Conservation (phyloP, 75 land plant species). For the Ceratopteris richardii region DNA sequence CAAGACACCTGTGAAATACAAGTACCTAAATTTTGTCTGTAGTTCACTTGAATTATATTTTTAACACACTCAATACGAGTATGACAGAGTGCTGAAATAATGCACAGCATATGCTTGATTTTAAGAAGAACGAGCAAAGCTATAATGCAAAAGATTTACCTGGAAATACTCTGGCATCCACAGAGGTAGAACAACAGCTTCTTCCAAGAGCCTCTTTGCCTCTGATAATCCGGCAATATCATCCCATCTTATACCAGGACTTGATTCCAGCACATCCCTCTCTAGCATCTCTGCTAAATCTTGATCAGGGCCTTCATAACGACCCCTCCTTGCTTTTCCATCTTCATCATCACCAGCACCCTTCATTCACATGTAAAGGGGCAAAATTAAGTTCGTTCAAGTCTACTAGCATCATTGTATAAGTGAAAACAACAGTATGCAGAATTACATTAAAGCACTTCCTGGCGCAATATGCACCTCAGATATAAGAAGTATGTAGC, state of each 20-base stretch:
- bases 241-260: conserved; percentile 96
- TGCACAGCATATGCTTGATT: too few relatives aligned
- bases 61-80: too few relatives aligned
- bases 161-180: conserved; percentile 99
- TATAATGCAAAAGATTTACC: conserved; percentile 39
- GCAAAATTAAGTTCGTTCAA: too few relatives aligned
- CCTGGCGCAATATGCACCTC: too few relatives aligned
- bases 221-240: conserved; percentile 93
- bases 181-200: conserved; percentile 94
- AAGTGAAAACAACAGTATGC: neutral
- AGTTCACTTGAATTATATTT: too few relatives aligned
- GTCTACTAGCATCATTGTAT: too few relatives aligned
- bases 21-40: too few relatives aligned
- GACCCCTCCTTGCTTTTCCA: conserved; percentile 53
- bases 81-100: too few relatives aligned
- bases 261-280: conserved; percentile 89
- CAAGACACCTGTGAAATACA: too few relatives aligned
- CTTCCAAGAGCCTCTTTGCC: conserved; percentile 91
- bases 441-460: neutral
- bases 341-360: conserved; percentile 71
- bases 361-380: conserved; percentile 29
- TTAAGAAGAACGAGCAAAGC: too few relatives aligned
- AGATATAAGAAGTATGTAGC: too few relatives aligned
- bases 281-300: conserved; percentile 98
- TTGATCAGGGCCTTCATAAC: conserved; percentile 92